Evolutionary conservation across 2,329 filamentous ascomycete species (phyloP), one percentile per base, ranked within the genome.

Genomic region (Sporothrix schenckii): DNA sequence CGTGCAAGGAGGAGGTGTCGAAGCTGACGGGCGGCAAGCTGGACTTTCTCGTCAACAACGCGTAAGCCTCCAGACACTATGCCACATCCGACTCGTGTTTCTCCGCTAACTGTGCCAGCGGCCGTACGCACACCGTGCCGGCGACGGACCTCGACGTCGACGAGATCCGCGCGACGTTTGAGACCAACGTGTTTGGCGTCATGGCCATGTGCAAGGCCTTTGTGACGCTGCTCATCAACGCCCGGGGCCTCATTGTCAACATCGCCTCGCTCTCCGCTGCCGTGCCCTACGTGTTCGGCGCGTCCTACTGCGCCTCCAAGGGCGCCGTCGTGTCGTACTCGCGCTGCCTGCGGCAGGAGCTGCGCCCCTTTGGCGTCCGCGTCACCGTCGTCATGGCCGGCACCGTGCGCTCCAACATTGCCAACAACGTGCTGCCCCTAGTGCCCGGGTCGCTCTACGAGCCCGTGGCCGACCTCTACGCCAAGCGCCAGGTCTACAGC

Each of bases 41-140:
- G 5, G 86, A 88, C 73, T 82, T 88, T 60, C 83, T 88, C 21
- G 81, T 88, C 65, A 88, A 88, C 78, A 88, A 88, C 72, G 86
- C 86, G 84, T 87, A 73, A 72, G 60, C 13, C n/a, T 0, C 13
- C 41, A 6, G 41, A 10, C 2, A 14, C 13, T 10, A 11, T 44
- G 4, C 10, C 7, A 2, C 41, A 4, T n/a, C 13, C 7, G 47
- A 1, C 2, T 21, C 27, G n/a, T 16, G 5, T 19, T 19, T 11
- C 30, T 21, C 14, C 14, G 1, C 27, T 44, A 44, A 50, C 16
- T 4, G 10, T 21, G n/a, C 7, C 72, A 86, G 85, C 52, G 85
- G 85, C 69, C 81, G 83, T 69, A 83, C 83, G 2, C 82, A 85
- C 75, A 84, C 81, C 19, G 82, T 84, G 66, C 84, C 85, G 0